Evolutionary conservation across 1,284 basidiomycete species (phyloP), one percentile per base, ranked within the genome.

Genomic region (Volvariella volvacea): DNA sequence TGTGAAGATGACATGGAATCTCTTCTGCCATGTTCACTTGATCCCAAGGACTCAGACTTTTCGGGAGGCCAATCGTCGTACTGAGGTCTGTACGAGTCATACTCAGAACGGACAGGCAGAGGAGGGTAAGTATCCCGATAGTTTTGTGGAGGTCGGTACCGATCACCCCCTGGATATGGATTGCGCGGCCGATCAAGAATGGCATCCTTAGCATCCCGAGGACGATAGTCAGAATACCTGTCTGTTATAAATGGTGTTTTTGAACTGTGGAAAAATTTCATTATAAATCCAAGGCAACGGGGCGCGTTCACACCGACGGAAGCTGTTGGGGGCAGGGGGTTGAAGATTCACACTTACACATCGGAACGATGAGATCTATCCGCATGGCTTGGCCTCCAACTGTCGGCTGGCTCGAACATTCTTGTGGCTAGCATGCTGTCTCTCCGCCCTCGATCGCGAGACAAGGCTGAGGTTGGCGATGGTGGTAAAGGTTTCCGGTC

Each of bases 381-480:
- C 41, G 52, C 58, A 53, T 78, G 77, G 9, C 62, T 63, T 51
- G 83, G 75, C 56, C 80, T 83, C 85, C 85, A 87, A 40, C 67
- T 62, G 20, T 78, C 77, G 28, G 81, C 83, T 17, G 83, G 80
- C 59, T 86, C 83, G 55, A 85, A 79, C 68, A 79, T 74, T 48
- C 80, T 68, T 47, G 74, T 70, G 19, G 76, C 67, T 47, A 74
- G 47, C 45, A 57, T 55, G 32, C 61, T 59, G 46, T 67, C 64
- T 37, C 61, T 59, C 21, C 57, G 16, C 14, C 36, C 33, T 22
- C 48, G 55, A 36, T 46, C 48, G 47, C 61, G 55, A 22, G 39
- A 20, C 20, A 49, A 48, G 21, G 55, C 50, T n/a, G 58, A 51
- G 10, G 55, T 58, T 15, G 66, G 62, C 9, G 67, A 64, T 14